phyloP scores from a whole-genome alignment of 495 filamentous ascomycete genomes.

The Xylaria telfairii region DNA sequence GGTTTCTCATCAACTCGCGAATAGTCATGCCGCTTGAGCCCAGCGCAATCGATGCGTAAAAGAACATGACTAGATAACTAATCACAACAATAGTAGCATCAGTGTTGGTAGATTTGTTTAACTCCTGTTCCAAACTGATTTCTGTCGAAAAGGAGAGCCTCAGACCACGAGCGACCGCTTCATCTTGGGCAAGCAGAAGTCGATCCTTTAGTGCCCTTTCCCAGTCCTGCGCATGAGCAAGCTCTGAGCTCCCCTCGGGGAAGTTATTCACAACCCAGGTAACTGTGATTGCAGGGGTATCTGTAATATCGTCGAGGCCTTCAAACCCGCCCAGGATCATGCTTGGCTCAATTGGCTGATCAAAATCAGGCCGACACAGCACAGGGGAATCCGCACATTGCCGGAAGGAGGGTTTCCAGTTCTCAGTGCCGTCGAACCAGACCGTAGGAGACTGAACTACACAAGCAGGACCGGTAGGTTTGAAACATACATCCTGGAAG shows the following conservation, averaged over 20 bases:
- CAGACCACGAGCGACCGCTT: slow-evolving; percentile 78
- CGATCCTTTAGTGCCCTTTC: slow-evolving; percentile 75
- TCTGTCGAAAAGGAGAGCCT: slow-evolving; percentile 94
- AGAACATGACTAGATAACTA: slow-evolving; percentile 98
- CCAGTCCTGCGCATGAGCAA: slow-evolving; percentile 84
- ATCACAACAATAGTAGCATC: slow-evolving; percentile 97
- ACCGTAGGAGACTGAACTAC: slow-evolving; percentile 89
- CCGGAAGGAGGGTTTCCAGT: slow-evolving; percentile 73
- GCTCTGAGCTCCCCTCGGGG: slow-evolving; percentile 69
- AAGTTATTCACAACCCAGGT: slow-evolving; percentile 98
- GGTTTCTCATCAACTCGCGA: slow-evolving; percentile 76
- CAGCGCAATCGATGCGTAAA: slow-evolving; percentile 91
- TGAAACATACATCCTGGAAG: slow-evolving; percentile 89
- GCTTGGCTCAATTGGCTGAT: slow-evolving; percentile 81
- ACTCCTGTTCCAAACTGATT: slow-evolving; percentile 87
- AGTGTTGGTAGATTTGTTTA: slow-evolving; percentile 96
- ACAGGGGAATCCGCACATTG: slow-evolving; percentile 79
- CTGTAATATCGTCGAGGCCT: slow-evolving; percentile 67
- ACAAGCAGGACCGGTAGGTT: slow-evolving; percentile 86
- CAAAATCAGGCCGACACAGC: slow-evolving; percentile 83
- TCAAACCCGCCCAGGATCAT: slow-evolving; percentile 86
- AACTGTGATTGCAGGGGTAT: slow-evolving; percentile 78
- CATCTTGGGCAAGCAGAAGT: slow-evolving; percentile 75
- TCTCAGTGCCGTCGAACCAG: slow-evolving; percentile 72
- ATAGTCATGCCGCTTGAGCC: slow-evolving; percentile 84